Percentiles rank a stretch among this genome's conserved stretches.
These are phyloP conservation scores for Candida wancherniae DNA, from an alignment of 805 yeast species.

Conservation along the genomic window DNA sequence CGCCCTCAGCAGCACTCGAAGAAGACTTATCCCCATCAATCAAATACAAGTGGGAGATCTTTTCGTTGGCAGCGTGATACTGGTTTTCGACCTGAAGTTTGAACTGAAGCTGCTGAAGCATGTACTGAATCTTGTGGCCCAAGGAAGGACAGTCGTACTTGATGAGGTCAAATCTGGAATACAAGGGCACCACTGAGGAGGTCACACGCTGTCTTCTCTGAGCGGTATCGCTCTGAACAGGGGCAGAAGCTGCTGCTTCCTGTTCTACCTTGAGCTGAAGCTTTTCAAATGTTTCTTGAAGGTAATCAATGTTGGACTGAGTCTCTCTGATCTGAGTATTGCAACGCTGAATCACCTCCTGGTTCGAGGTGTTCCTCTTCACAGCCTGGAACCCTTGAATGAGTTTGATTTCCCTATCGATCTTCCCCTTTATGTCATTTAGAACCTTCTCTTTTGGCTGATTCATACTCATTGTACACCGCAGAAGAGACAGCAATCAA, in stretches of 20 bases:
- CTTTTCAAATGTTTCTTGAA: constrained; percentile 70
- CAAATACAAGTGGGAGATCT: constrained; percentile 77
- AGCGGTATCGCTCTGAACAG: constrained; percentile 2
- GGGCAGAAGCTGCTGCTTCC: constrained; percentile 4
- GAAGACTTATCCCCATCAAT: constrained; percentile 87
- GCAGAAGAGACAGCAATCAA: too few relatives aligned
- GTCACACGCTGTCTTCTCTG: constrained; percentile 5
- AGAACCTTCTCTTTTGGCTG: constrained; percentile 29
- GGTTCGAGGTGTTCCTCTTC: constrained; percentile 72
- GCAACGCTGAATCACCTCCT: constrained; percentile 83
- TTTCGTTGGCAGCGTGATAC: constrained; percentile 88
- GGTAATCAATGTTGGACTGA: constrained; percentile 82
- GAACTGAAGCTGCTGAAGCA: constrained; percentile 92
- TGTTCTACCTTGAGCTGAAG: constrained; percentile 36
- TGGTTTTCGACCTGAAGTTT: constrained; percentile 92
- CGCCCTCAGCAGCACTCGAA: constrained; percentile 85
- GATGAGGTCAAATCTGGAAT: constrained; percentile 71
- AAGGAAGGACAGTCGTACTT: constrained; percentile 92
- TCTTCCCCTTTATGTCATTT: constrained; percentile 74
- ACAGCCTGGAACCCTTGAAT: constrained; percentile 82
- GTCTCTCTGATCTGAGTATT: constrained; percentile 89
- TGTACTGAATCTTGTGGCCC: constrained; percentile 90
- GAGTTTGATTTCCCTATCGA: constrained; percentile 82
- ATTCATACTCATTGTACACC: too few relatives aligned
- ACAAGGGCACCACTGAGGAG: constrained; percentile 37